Conservation (phyloP, 768 basidiomycete species). For the Serendipita vermifera region DNA sequence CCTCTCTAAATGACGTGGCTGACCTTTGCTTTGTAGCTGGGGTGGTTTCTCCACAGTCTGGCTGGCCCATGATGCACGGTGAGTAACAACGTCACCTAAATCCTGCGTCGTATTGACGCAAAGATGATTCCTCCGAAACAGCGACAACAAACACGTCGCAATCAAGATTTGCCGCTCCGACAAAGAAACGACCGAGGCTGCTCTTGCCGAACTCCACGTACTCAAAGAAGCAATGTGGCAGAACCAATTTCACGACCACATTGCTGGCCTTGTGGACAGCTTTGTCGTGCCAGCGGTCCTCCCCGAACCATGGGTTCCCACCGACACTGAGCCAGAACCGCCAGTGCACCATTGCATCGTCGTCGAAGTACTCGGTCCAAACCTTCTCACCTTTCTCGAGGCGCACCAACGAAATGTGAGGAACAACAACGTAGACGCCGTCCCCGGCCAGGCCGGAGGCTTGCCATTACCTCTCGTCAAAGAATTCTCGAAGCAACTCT, state of each 20-base stretch:
- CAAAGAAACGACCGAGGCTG: neutral
- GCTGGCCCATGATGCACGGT: constrained; percentile 75
- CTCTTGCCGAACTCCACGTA: neutral
- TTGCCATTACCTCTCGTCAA: constrained; percentile 74
- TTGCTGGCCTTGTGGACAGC: neutral
- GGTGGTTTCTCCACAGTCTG: constrained; percentile 93
- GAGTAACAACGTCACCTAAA: constrained; percentile 24
- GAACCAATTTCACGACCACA: neutral
- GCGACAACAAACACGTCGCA: neutral
- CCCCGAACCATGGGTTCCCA: too few relatives aligned
- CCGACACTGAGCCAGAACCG: too few relatives aligned
- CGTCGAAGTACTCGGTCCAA: neutral
- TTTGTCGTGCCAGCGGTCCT: neutral
- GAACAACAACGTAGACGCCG: neutral
- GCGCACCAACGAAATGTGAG: neutral
- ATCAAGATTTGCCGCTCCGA: constrained; percentile 9
- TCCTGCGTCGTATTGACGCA: neutral
- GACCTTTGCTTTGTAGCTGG: constrained; percentile 41
- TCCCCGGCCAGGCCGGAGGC: constrained; percentile 27
- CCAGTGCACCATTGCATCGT: neutral
- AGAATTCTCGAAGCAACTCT: constrained; percentile 70
- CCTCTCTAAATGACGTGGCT: neutral
- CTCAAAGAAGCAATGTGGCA: constrained; percentile 1
- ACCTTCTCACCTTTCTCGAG: constrained; percentile 8
- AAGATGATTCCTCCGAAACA: neutral